Conservation (phyloP, 2,329 filamentous ascomycete species). For the Diaporthe aspalathi region DNA sequence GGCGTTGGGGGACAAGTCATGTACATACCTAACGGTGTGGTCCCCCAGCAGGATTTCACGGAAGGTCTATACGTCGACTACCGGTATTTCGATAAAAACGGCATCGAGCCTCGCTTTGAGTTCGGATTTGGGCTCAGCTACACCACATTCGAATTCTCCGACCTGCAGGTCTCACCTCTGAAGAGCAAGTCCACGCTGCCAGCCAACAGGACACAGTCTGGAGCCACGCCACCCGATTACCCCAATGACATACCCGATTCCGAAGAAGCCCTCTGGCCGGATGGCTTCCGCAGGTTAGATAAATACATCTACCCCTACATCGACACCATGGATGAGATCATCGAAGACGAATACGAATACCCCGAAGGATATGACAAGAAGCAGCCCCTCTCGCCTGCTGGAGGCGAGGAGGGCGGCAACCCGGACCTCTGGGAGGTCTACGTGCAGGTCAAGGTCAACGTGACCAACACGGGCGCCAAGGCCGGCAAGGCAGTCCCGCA, state of each 20-base stretch:
- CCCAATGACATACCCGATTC: conserved; percentile 65
- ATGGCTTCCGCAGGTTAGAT: conserved; percentile 67
- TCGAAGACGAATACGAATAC: conserved; percentile 57
- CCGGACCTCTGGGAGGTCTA: conserved; percentile 72
- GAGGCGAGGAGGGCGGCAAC: conserved; percentile 76
- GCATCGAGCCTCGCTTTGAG: conserved; percentile 80
- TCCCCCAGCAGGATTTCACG: conserved; percentile 83
- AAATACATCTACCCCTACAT: conserved; percentile 83
- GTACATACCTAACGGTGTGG: conserved; percentile 71
- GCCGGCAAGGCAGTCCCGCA: conserved; percentile 59
- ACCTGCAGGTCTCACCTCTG: conserved; percentile 59
- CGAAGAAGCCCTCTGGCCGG: conserved; percentile 70
- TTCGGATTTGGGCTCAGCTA: conserved; percentile 91
- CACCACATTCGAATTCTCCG: conserved; percentile 75
- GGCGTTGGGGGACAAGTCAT: conserved; percentile 77
- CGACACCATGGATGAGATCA: conserved; percentile 58
- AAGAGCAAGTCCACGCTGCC: conserved; percentile 60
- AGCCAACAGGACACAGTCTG: conserved; percentile 53
- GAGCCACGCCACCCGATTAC: conserved; percentile 64
- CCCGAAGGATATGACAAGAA: conserved; percentile 65
- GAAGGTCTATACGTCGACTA: conserved; percentile 93
- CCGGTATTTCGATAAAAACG: conserved; percentile 83
- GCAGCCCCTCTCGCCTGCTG: conserved; percentile 69
- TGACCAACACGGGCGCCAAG: conserved; percentile 64
- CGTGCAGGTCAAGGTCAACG: conserved; percentile 59